Evolutionary conservation across 192 early-diverging fungal species (phyloP).

Genomic region (Ramicandelaber brevisporus): DNA sequence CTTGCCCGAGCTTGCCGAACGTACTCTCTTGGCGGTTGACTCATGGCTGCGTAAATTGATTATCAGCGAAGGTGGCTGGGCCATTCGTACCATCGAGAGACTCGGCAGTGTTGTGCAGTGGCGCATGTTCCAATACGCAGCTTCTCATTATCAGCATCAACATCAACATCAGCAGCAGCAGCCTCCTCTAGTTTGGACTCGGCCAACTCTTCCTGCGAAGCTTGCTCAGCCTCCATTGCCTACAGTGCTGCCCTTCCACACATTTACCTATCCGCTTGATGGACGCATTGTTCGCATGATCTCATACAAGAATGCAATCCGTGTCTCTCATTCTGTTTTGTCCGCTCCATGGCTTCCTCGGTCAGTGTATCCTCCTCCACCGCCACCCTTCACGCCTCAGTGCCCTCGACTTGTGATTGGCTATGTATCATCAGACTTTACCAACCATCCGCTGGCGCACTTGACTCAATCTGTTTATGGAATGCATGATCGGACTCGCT

Average conservation of each 20-base stretch:
- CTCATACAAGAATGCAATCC: conserved; percentile 59
- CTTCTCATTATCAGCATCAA: no score
- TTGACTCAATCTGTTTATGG: conserved; percentile 91
- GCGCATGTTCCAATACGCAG: no score
- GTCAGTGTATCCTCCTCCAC: conserved; percentile 42
- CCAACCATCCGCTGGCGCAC: conserved; percentile 78
- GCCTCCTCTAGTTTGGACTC: no score
- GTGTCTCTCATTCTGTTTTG: conserved; percentile 46
- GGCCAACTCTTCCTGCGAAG: conserved; percentile 19
- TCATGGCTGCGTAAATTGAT: no score
- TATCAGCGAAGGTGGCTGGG: conserved; percentile 48
- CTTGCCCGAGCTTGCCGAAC: no score
- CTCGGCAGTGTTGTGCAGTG: conserved; percentile 28
- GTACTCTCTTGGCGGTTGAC: no score
- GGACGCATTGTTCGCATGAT: conserved; percentile 66
- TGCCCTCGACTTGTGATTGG: conserved; percentile 46
- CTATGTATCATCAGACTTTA: conserved; percentile 81
- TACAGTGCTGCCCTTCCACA: conserved; percentile 82
- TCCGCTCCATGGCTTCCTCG: conserved; percentile 22
- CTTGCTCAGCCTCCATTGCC: conserved; percentile 36
- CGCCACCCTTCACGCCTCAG: conserved; percentile 41
- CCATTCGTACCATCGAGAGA: conserved; percentile 33
- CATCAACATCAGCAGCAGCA: no score
- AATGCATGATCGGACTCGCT: conserved; percentile 50
- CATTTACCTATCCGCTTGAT: conserved; percentile 74